Conservation (phyloP, 345 rosid species). For the Eucalyptus pumila region DNA sequence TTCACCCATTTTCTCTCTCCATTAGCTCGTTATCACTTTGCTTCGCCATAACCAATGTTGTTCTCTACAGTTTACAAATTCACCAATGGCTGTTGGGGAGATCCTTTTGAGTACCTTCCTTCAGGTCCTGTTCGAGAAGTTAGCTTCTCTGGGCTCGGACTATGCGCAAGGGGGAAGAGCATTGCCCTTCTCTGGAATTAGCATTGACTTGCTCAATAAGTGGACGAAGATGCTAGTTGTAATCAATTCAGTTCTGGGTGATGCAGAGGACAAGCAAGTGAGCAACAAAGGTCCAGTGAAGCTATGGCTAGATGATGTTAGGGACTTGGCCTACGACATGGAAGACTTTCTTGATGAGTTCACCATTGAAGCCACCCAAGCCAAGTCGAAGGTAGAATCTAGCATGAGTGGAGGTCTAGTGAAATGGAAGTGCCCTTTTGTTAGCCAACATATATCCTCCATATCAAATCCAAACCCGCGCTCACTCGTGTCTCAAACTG, state of each 20-base stretch:
- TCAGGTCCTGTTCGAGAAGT: not conserved
- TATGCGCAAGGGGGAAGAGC: not conserved
- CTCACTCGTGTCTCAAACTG: not conserved
- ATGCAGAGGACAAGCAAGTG: not conserved
- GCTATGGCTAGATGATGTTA: not conserved
- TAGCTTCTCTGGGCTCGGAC: not conserved
- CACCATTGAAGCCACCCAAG: not conserved
- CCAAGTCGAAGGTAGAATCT: not conserved
- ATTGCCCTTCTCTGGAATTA: not conserved
- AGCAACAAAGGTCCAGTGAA: not conserved
- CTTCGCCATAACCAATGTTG: not conserved
- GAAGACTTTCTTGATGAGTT: not conserved
- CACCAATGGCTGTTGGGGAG: not conserved
- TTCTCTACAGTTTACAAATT: not conserved
- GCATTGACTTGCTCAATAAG: not conserved
- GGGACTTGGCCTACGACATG: not conserved
- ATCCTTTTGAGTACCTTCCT: not conserved
- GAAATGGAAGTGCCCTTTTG: not conserved
- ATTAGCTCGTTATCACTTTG: not conserved
- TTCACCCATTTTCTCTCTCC: not conserved
- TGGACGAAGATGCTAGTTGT: not conserved
- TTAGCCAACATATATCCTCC: not conserved
- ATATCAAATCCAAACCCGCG: not conserved
- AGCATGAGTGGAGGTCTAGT: not conserved
- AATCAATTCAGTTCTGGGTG: not conserved